Evolutionary conservation across 2,329 filamentous ascomycete genomes (phyloP), one percentile per base, ranked within the genome.

Genomic region (Ophioceras dolichostomum): DNA sequence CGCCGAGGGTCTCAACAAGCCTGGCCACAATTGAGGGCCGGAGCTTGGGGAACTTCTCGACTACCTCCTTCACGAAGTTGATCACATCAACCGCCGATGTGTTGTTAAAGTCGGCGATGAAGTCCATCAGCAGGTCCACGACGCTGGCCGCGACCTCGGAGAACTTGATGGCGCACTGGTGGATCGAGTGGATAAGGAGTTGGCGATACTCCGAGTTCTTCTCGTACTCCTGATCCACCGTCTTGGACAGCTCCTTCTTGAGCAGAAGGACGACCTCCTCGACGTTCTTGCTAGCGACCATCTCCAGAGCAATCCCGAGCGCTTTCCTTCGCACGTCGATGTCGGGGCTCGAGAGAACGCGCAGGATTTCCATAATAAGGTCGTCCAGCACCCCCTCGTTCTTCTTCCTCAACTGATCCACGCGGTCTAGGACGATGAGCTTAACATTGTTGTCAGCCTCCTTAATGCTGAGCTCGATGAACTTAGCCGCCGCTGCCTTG

Each of bases 401-500:
- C 52, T 79, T 79, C 49, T 76, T 71, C 45, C 82, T 69, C 43
- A 88, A 60, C 47, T 83, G 73, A 50, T 87, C 47, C 27, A 98
- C 91, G 32, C 89, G 82, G 53, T 96, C 91, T 31, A 98, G 70
- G 16, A 98, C 91, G 49, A 98, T 98, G 32, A 98, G 78, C 65
- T 98, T 98, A 45, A 98, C 91, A 55, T 98, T 98, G 68, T 98
- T 98, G 59, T 98, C 91, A 1, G 91, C 81, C 61, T 96, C 91
- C 63, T 94, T 94, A 57, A 98, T 95, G 56, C 83, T 87, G 8
- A 98, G 70, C 59, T 98, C 91, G 45, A 96, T 94, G 57, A 98
- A 91, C 56, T 98, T 98, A 49, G 77, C 75, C 12, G 91, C 91
- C 9, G 91, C 91, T 19, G 91, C 91, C 64, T 96, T 98, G 41